A percentile compares a stretch with the other conserved stretches of the same genome.
These are phyloP conservation scores for Sporothrix brunneoviolacea DNA, from an alignment of 2,329 filamentous ascomycete species.

Conservation along the genomic window DNA sequence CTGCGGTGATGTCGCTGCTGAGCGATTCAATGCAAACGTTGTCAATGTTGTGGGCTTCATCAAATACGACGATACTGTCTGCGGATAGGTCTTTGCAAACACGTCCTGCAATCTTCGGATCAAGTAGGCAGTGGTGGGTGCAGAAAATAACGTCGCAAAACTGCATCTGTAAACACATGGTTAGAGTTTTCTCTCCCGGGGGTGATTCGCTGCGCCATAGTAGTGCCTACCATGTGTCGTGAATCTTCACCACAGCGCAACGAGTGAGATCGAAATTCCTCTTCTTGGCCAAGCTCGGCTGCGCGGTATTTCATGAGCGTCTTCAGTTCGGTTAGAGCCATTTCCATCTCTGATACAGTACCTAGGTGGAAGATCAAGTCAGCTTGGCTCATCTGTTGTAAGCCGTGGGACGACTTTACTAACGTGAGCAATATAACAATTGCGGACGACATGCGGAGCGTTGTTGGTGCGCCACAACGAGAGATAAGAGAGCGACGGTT, in stretches of 20 bases:
- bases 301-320: conserved; percentile 91
- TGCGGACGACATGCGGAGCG: conserved; percentile 89
- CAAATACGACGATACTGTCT: conserved; percentile 97
- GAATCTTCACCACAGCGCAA: conserved; percentile 86
- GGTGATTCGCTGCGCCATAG: too few species aligned
- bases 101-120: conserved; percentile 94
- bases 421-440: conserved; percentile 94
- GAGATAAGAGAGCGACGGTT: conserved; percentile 86
- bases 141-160: conserved; percentile 99
- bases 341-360: conserved; percentile 99
- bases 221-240: conserved; percentile 73
- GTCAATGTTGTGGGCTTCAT: conserved; percentile 98
- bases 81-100: conserved; percentile 79
- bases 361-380: conserved; percentile 30
- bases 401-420: conserved; percentile 16
- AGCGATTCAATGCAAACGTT: conserved; percentile 98
- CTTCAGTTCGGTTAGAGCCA: conserved; percentile 86
- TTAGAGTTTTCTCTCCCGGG: too few species aligned
- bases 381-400: too few species aligned
- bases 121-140: conserved; percentile 95
- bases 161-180: too few species aligned
- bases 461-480: conserved; percentile 96
- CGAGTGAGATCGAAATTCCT: conserved; percentile 97
- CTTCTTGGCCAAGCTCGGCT: conserved; percentile 78
- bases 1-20: conserved; percentile 94